These are phyloP conservation scores for Trichoderma simmonsii DNA, from an alignment of 2,329 filamentous ascomycete genomes.

Conservation along the genomic window DNA sequence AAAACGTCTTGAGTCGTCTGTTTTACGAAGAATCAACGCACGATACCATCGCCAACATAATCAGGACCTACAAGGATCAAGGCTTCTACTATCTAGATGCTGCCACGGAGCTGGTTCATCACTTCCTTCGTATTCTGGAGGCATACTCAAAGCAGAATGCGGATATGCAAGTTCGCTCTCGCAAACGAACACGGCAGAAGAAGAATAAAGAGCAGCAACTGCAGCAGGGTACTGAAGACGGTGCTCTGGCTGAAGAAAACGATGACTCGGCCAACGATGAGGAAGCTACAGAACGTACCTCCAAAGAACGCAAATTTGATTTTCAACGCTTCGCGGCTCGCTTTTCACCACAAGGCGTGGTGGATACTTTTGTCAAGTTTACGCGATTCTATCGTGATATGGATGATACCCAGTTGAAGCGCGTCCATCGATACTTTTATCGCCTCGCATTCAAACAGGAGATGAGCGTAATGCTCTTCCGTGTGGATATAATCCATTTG, in stretches of 20 bases:
- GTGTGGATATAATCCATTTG: slow-evolving; percentile 84
- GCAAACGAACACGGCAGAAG: slow-evolving; percentile 68
- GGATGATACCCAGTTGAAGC: slow-evolving; percentile 75
- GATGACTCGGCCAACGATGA: slow-evolving; percentile 73
- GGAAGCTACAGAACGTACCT: slow-evolving; percentile 64
- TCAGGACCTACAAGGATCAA: slow-evolving; percentile 87
- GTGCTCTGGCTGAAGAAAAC: slow-evolving; percentile 55
- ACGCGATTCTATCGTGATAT: slow-evolving; percentile 79
- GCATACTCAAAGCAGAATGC: slow-evolving; percentile 92
- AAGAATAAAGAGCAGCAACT: slow-evolving; percentile 64
- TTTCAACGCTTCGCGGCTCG: slow-evolving; percentile 78
- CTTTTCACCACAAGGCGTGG: slow-evolving; percentile 78
- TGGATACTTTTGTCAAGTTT: slow-evolving; percentile 85
- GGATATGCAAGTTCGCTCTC: slow-evolving; percentile 87
- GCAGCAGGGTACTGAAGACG: slow-evolving; percentile 36
- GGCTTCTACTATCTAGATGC: slow-evolving; percentile 91
- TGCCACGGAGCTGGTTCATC: slow-evolving; percentile 84
- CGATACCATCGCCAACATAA: slow-evolving; percentile 76
- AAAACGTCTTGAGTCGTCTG: slow-evolving; percentile 94
- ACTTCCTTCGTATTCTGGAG: slow-evolving; percentile 89
- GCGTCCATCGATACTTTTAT: slow-evolving; percentile 91
- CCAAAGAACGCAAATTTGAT: slow-evolving; percentile 87
- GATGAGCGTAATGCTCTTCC: slow-evolving; percentile 81
- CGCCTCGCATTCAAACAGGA: slow-evolving; percentile 94
- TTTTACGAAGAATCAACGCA: slow-evolving; percentile 98